Evolutionary conservation across 2,329 filamentous ascomycete species (phyloP), one percentile per base, ranked within the genome.

Genomic region (Colletotrichum brevisporum): DNA sequence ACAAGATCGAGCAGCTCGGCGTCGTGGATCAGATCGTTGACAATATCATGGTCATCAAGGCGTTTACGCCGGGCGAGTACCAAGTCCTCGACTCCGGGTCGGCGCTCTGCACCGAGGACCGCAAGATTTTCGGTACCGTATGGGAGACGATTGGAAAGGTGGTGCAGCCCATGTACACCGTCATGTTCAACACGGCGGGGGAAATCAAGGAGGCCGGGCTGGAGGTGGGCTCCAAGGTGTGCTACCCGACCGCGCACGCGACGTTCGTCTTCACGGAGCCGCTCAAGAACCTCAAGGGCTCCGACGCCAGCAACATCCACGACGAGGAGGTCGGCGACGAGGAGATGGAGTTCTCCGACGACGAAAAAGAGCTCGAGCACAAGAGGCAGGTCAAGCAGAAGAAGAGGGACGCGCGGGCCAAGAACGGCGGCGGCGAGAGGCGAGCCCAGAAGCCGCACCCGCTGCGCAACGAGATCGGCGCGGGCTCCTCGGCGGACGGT

Each of bases 281-380:
- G 6, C 83, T 98, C 66, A 92, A 92, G 79, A 87, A 86, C 60
- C 78, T 92, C 75, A 98, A 97, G 82, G 94, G 94, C 69, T 96
- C 94, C 10, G 96, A 99, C 79, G 95, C 96, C 9, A 97, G 94
- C 59, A 98, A 98, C 77, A 87, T 97, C 63, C 92, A 97, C 79
- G 96, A 98, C 74, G 96, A 99, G 79, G 95, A 98, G 81, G 88
- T 94, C 8, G 90, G 83, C 16, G 91, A 92, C 39, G 93, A 97
- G 45, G 95, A 98, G 78, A 88, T 94, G 74, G 96, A 98, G 77
- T 98, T 98, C 78, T 98, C 95, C 0, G 96, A 99, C 74, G 96
- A 99, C 75, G 96, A 99, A 81, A 92, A 93, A 74, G 96, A 99
- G 80, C 92, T 92, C 8, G 93, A 94, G 74, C 90, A 94, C 77